Evolutionary conservation across 2,329 filamentous ascomycete species (phyloP).

Genomic region (Neophaeococcomyces mojaviensis): DNA sequence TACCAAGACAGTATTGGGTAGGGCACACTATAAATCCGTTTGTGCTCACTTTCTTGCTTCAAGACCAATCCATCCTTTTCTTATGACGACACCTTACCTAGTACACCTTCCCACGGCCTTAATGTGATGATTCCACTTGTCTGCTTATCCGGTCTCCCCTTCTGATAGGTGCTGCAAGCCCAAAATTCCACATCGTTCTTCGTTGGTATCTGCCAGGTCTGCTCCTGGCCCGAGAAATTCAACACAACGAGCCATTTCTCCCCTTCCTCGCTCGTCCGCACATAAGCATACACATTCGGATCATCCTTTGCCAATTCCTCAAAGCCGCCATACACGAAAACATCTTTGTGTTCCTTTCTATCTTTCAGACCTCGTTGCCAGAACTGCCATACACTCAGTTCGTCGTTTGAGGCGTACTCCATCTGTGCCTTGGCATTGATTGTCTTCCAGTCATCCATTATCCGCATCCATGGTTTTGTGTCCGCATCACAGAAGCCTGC

Average conservation of each 20-base stretch:
- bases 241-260: slow-evolving; percentile 22
- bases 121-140: slow-evolving; percentile 13
- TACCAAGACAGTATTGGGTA: too few species aligned
- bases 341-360: slow-evolving; percentile 20
- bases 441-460: slow-evolving; percentile 47
- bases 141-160: slow-evolving; percentile 15
- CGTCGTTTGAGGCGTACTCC: slow-evolving; percentile 22
- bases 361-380: slow-evolving; percentile 21
- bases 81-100: slow-evolving; percentile 19
- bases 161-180: slow-evolving; percentile 19
- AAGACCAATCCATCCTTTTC: too few species aligned
- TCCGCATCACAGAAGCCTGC: slow-evolving; percentile 20
- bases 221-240: slow-evolving; percentile 22
- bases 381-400: slow-evolving; percentile 23
- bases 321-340: slow-evolving; percentile 23
- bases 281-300: slow-evolving; percentile 9
- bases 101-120: slow-evolving; percentile 21
- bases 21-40: too few species aligned
- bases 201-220: slow-evolving; percentile 19
- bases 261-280: slow-evolving; percentile 9
- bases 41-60: background rate
- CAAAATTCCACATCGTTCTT: slow-evolving; percentile 16
- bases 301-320: slow-evolving; percentile 14
- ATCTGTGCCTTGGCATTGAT: slow-evolving; percentile 55
- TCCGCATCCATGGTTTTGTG: slow-evolving; percentile 51